These are phyloP conservation scores for Alternaria brassicae DNA, from an alignment of 2,329 filamentous ascomycete genomes.

Conservation along the genomic window DNA sequence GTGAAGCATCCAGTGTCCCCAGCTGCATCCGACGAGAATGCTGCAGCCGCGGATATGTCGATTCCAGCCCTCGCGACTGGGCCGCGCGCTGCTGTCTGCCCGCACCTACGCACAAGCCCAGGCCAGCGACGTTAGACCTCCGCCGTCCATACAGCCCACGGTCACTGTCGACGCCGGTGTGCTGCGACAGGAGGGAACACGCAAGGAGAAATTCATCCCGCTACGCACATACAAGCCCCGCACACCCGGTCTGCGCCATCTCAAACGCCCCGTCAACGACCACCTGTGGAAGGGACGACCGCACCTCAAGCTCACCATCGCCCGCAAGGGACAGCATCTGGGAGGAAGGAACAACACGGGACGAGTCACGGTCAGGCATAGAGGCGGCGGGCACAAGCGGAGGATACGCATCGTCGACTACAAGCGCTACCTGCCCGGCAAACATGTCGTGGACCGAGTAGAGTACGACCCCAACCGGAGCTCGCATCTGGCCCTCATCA, in stretches of 20 bases:
- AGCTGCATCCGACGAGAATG: slow-evolving; percentile 56
- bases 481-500: slow-evolving; percentile 89
- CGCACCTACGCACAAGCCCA: slow-evolving; percentile 62
- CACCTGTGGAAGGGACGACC: slow-evolving; percentile 96
- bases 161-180: slow-evolving; percentile 37
- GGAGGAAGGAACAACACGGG: slow-evolving; percentile 92
- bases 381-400: slow-evolving; percentile 89
- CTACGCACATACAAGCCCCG: slow-evolving; percentile 91
- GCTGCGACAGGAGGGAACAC: slow-evolving; percentile 33
- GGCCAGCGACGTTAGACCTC: slow-evolving; percentile 45
- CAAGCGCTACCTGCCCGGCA: slow-evolving; percentile 75
- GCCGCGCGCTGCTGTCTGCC: slow-evolving; percentile 55
- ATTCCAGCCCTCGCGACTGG: slow-evolving; percentile 58
- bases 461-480: slow-evolving; percentile 95
- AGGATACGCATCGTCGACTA: slow-evolving; percentile 94
- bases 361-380: slow-evolving; percentile 85
- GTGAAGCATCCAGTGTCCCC: slow-evolving; percentile 21
- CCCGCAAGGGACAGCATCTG: slow-evolving; percentile 91
- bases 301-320: slow-evolving; percentile 80
- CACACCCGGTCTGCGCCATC: slow-evolving; percentile 89
- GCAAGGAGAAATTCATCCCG: slow-evolving; percentile 50
- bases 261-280: slow-evolving; percentile 91
- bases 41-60: slow-evolving; percentile 70
- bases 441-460: slow-evolving; percentile 89
- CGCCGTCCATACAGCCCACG: slow-evolving; percentile 45